Evolutionary conservation across 148 eudicot species (phyloP).

Genomic region (Fagopyrum esculentum): DNA sequence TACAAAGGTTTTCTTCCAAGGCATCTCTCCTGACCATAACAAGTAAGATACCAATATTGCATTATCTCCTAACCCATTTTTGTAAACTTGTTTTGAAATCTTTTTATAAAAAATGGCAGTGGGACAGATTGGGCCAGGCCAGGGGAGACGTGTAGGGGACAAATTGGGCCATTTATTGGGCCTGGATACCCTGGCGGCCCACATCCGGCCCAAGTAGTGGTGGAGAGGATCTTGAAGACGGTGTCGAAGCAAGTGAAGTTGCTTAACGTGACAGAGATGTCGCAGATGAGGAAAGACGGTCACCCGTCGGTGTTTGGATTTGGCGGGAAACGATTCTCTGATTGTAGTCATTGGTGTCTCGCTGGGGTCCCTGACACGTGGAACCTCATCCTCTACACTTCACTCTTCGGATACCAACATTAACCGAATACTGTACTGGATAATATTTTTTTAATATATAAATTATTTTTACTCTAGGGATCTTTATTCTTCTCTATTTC

Average conservation of each 20-base stretch:
- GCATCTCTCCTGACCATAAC: slow-evolving; percentile 10
- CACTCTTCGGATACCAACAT: neutral
- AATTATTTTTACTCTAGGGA: too few species aligned
- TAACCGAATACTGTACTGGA: too few species aligned
- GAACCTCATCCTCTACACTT: slow-evolving; percentile 7
- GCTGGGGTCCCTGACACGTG: slow-evolving; percentile 5
- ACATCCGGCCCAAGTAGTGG: slow-evolving; percentile 4
- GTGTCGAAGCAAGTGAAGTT: neutral
- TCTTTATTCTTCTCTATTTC: too few species aligned
- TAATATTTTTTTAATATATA: too few species aligned
- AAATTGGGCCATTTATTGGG: neutral
- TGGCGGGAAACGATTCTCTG: neutral
- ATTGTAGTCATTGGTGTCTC: slow-evolving; percentile 8
- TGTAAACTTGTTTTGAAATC: too few species aligned
- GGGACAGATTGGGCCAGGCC: slow-evolving; percentile 2
- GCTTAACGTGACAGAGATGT: slow-evolving; percentile 3
- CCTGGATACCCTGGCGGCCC: neutral
- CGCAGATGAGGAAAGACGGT: slow-evolving; percentile 9
- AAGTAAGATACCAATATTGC: neutral
- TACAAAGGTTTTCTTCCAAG: slow-evolving; percentile 6
- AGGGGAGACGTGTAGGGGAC: neutral
- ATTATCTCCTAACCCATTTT: neutral
- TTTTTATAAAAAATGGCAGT: neutral
- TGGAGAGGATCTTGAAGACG: neutral
- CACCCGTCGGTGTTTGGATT: slow-evolving; percentile 5